These are phyloP conservation scores for Chionographis japonica DNA, from an alignment of 106 monocot genomes.

Conservation along the genomic window DNA sequence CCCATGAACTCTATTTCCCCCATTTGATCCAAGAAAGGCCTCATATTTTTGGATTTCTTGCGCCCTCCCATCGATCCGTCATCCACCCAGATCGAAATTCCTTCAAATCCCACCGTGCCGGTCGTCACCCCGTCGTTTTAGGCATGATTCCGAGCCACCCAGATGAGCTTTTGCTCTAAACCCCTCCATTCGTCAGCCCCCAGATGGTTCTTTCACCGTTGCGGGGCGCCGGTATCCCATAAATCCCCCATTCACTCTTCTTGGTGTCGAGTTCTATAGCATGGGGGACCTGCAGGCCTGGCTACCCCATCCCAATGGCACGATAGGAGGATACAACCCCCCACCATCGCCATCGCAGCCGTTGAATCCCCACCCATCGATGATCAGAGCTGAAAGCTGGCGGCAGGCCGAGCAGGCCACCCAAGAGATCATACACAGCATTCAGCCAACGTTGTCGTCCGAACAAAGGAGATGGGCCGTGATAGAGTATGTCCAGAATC, in stretches of 20 bases:
- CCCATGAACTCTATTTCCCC: too few relatives aligned
- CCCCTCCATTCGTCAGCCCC: not conserved
- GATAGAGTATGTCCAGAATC: slow-evolving; percentile 53
- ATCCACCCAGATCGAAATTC: too few relatives aligned
- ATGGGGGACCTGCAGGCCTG: slow-evolving; percentile 47
- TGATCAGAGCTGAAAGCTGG: slow-evolving; percentile 31
- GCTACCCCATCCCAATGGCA: slow-evolving; percentile 6
- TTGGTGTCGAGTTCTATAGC: slow-evolving; percentile 1
- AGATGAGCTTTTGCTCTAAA: slow-evolving; percentile 7
- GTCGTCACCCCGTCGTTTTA: slow-evolving; percentile 4
- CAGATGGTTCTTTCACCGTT: not conserved
- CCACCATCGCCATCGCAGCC: slow-evolving; percentile 4
- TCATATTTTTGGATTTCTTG: too few relatives aligned
- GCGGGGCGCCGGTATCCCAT: not conserved
- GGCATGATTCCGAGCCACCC: slow-evolving; percentile 5
- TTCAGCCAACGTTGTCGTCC: slow-evolving; percentile 52
- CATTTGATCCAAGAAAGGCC: too few relatives aligned
- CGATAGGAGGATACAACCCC: not conserved
- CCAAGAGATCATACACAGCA: slow-evolving; percentile 24
- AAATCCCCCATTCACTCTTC: not conserved
- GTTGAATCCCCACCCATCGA: slow-evolving; percentile 22
- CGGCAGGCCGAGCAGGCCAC: slow-evolving; percentile 33
- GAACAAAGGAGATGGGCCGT: slow-evolving; percentile 48
- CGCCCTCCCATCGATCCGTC: too few relatives aligned
- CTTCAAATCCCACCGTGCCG: not conserved